A percentile compares a stretch with the other conserved stretches of the same genome.
Conservation (phyloP, 169 alveolate genomes). For the Eimeria acervulina region DNA sequence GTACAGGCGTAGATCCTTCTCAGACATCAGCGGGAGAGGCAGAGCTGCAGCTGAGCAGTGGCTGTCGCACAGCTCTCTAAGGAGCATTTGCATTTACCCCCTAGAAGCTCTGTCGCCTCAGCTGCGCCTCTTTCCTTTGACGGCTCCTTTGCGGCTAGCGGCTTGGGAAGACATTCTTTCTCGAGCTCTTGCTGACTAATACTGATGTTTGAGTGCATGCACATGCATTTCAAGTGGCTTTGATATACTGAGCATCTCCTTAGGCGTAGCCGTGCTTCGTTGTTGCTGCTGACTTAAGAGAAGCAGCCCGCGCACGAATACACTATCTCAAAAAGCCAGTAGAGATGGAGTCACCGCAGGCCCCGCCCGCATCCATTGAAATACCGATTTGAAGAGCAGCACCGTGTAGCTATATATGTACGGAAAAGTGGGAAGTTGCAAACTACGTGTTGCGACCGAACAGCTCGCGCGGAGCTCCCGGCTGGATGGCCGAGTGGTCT, state of each 20-base stretch:
- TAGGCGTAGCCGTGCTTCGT: neutral
- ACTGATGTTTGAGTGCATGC: neutral
- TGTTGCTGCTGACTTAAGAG: neutral
- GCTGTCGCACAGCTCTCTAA: conserved; percentile 33
- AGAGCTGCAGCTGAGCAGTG: conserved; percentile 62
- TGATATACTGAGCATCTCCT: neutral
- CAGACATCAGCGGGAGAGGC: neutral
- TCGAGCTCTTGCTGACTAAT: neutral
- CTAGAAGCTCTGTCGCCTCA: conserved; percentile 41
- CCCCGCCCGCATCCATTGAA: too few species aligned
- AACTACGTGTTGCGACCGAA: neutral
- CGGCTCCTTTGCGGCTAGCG: conserved; percentile 70
- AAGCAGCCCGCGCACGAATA: neutral
- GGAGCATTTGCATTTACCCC: conserved; percentile 57
- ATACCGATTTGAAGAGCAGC: too few species aligned
- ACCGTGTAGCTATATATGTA: neutral
- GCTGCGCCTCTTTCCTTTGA: conserved; percentile 63
- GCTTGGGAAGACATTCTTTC: conserved; percentile 65
- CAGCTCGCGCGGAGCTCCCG: neutral
- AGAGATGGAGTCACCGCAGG: neutral
- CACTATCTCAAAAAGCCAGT: neutral
- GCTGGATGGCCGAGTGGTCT: conserved; percentile 99
- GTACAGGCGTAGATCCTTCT: neutral
- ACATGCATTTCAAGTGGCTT: neutral
- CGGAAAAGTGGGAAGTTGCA: neutral